Evolutionary conservation across 176 grass and related monocot genomes (phyloP), one percentile per base, ranked within the genome.

Genomic region (Musa itinerans): DNA sequence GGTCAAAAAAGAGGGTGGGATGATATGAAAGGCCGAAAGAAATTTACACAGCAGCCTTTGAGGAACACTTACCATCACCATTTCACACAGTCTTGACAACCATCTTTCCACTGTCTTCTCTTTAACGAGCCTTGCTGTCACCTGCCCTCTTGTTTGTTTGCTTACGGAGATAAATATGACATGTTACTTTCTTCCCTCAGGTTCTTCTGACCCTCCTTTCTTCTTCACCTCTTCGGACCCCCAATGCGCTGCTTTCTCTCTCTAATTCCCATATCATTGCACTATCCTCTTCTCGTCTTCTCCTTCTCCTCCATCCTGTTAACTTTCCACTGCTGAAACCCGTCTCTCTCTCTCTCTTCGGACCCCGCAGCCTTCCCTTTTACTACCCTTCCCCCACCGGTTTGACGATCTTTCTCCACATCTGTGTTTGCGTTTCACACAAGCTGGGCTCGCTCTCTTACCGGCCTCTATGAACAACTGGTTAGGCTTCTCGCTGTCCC

Each of bases 391-490:
- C 34, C 34, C 34, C 34, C 34, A 43, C 34, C 34, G 34, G 34
- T 43, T 43, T 43, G 34, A 6, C 34, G 34, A 4, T 43, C 34
- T 43, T 6, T 43, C 34, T 43, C 4, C 34, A 43, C 34, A 43
- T 43, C 34, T 43, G 34, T 5, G 34, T 43, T 43, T 43, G 3
- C 34, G 34, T 43, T 43, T 6, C 3, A 43, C 34, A 43, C 34
- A 43, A 43, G 34, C 34, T 23, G 10, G 2, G 25, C 26, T 22
- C 6, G 2, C 9, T 29, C 25, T 11, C n/a, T 51, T 17, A 76
- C 87, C 88, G 85, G 76, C 72, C n/a, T 83, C 91, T 10, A 78
- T 81, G 61, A 90, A 87, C 55, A 87, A 54, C 53, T 54, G 53
- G 53, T 54, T 54, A 14, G 53, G 53, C 13, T 54, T 65, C 63